Conservation (phyloP, 495 filamentous ascomycete genomes). For the Rhypophila decipiens region DNA sequence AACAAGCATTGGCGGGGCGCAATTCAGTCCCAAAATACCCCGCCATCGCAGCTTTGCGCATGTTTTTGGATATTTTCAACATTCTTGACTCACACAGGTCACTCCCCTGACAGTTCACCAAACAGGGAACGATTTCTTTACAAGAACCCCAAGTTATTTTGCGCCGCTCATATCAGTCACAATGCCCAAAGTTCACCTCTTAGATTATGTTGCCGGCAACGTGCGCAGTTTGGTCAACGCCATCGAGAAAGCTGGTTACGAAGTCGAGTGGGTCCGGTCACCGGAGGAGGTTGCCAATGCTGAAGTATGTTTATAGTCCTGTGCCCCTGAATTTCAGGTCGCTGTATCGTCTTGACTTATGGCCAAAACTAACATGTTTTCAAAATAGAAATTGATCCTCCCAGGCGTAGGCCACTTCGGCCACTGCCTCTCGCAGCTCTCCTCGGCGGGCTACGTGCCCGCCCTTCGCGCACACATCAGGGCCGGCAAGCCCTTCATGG, state of each 20-base stretch:
- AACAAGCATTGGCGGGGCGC: conserved; percentile 7
- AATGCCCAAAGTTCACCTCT: conserved; percentile 88
- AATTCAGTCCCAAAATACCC: not conserved
- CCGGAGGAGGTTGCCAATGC: conserved; percentile 79
- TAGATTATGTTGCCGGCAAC: conserved; percentile 78
- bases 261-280: conserved; percentile 83
- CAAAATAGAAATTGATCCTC: conserved; percentile 78
- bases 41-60: conserved; percentile 6
- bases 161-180: conserved; percentile 7
- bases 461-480: conserved; percentile 75
- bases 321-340: not conserved
- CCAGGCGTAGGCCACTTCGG: conserved; percentile 97
- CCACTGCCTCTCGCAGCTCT: conserved; percentile 81
- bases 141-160: not conserved
- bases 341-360: not conserved
- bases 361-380: not conserved
- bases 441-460: conserved; percentile 69
- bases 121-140: not conserved
- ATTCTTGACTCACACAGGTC: conserved; percentile 15
- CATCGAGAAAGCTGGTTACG: conserved; percentile 88
- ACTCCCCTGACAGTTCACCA: not conserved
- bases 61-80: conserved; percentile 7
- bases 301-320: conserved; percentile 51
- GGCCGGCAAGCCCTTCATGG: conserved; percentile 92
- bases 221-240: conserved; percentile 93